Evolutionary conservation across 768 basidiomycete species (phyloP).

Genomic region (Suillus subaureus): DNA sequence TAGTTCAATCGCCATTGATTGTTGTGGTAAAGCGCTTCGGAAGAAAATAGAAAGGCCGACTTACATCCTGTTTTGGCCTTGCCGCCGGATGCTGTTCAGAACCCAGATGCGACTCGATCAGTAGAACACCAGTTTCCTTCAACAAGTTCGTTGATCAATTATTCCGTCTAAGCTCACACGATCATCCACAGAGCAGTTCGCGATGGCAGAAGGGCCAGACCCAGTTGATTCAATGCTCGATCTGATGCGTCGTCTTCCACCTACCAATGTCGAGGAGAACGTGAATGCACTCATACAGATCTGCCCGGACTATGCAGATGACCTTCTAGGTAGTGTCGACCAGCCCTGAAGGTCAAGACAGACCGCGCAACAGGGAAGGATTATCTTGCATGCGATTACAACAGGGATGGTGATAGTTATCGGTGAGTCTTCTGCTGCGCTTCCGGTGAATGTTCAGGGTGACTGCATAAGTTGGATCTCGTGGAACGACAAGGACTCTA

Average conservation of each 20-base stretch:
- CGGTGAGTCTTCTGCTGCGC: constrained; percentile 50
- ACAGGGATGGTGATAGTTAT: constrained; percentile 89
- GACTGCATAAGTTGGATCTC: background rate
- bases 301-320: constrained; percentile 93
- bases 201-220: constrained; percentile 56
- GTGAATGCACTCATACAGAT: constrained; percentile 78
- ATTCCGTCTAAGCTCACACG: background rate
- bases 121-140: background rate
- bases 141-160: background rate
- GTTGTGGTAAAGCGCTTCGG: background rate
- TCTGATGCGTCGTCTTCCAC: constrained; percentile 94
- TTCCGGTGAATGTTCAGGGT: background rate
- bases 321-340: constrained; percentile 93
- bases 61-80: background rate
- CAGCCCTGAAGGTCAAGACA: constrained; percentile 84
- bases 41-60: background rate
- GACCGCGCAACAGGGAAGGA: constrained; percentile 85
- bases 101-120: background rate
- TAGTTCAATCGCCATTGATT: background rate
- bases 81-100: background rate
- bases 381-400: constrained; percentile 93
- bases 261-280: constrained; percentile 85
- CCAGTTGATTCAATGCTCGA: constrained; percentile 93
- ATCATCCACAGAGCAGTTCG: constrained; percentile 9
- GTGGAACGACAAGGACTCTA: background rate